Conservation (phyloP, 1,139 yeast species). For the Geotrichum carabidarum region DNA sequence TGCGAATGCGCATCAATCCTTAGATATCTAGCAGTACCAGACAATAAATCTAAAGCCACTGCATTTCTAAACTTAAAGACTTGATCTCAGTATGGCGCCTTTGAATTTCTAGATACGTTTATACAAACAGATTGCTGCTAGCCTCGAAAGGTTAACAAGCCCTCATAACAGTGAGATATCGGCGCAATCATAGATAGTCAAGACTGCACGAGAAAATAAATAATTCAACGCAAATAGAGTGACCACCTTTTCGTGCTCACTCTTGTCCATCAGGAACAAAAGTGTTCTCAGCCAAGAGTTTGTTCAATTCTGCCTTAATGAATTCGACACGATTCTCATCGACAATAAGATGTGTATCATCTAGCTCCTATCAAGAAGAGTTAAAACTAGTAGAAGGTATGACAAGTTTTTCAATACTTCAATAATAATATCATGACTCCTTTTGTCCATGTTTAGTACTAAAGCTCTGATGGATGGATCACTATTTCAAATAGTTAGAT, state of each 20-base stretch:
- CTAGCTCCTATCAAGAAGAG: slow-evolving; percentile 52
- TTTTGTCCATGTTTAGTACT: slow-evolving; percentile 72
- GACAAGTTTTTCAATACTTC: slow-evolving; percentile 37
- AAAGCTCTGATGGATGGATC: slow-evolving; percentile 92
- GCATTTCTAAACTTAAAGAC: no score
- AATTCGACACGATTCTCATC: slow-evolving; percentile 69
- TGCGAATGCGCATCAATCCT: no score
- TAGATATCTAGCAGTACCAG: no score
- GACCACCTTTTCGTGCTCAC: background rate
- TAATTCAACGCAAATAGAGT: no score
- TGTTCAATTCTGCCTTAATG: slow-evolving; percentile 71
- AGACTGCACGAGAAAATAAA: no score
- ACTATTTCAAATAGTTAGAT: slow-evolving; percentile 34
- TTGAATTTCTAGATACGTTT: no score
- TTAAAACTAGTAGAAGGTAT: background rate
- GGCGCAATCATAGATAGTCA: no score
- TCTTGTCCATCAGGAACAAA: slow-evolving; percentile 78
- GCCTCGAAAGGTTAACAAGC: no score
- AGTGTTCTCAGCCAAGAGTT: slow-evolving; percentile 71
- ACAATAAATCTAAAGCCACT: no score
- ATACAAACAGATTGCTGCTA: no score
- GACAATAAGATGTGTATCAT: slow-evolving; percentile 81
- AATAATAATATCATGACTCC: slow-evolving; percentile 65
- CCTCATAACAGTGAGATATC: no score
- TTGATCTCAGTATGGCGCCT: no score